These are phyloP conservation scores for Mucor circinelloides DNA, from an alignment of 371 early-diverging fungal genomes.

Conservation along the genomic window DNA sequence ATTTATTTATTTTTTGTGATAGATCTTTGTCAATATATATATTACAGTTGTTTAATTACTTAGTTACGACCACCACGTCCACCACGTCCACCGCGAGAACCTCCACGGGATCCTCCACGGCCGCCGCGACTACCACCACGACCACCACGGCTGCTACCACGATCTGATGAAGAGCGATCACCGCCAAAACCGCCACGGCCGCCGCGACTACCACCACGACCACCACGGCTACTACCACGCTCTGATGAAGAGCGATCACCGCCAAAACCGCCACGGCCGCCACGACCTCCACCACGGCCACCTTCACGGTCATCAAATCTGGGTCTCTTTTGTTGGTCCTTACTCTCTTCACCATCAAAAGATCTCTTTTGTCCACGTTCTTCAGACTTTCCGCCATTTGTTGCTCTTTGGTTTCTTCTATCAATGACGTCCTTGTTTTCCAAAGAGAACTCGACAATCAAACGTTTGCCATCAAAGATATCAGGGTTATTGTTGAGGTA, in stretches of 20 bases:
- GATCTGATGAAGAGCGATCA: slow-evolving; percentile 11
- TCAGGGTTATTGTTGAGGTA: slow-evolving; percentile 88
- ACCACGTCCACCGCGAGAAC: slow-evolving; percentile 49
- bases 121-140: background rate
- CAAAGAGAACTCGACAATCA: slow-evolving; percentile 90
- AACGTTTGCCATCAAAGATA: slow-evolving; percentile 62
- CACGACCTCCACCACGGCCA: slow-evolving; percentile 27
- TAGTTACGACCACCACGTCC: slow-evolving; percentile 40
- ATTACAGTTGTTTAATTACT: background rate
- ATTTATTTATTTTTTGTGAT: background rate
- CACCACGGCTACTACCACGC: slow-evolving; percentile 47
- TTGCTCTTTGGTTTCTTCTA: slow-evolving; percentile 19
- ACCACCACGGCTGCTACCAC: slow-evolving; percentile 18
- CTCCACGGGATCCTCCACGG: slow-evolving; percentile 25
- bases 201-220: slow-evolving; percentile 36
- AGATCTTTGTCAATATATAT: background rate
- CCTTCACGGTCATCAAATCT: slow-evolving; percentile 31
- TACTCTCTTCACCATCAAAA: background rate
- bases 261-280: slow-evolving; percentile 6
- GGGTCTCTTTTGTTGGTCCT: slow-evolving; percentile 2
- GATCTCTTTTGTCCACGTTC: slow-evolving; percentile 15
- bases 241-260: slow-evolving; percentile 48
- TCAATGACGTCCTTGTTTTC: slow-evolving; percentile 87
- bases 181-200: slow-evolving; percentile 50
- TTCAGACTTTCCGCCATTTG: slow-evolving; percentile 40